Conservation (phyloP, 371 early-diverging fungal genomes). For the Batrachochytrium dendrobatidis region DNA sequence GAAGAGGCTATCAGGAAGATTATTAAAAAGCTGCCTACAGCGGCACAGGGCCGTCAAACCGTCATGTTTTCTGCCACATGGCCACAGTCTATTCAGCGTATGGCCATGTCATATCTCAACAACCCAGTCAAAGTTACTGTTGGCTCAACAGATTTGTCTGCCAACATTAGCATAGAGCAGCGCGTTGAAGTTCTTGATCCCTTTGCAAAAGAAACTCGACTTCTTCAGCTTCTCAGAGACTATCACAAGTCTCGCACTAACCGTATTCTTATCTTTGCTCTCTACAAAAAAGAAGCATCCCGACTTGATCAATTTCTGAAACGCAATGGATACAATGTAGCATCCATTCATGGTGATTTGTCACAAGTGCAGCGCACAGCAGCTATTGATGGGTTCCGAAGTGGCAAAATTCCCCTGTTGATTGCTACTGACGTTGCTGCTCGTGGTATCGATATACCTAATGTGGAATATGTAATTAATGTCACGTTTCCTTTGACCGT, state of each 20-base stretch:
- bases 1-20: conserved; percentile 86
- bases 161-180: conserved; percentile 88
- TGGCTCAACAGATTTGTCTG: conserved; percentile 85
- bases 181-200: conserved; percentile 83
- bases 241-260: conserved; percentile 69
- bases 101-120: conserved; percentile 75
- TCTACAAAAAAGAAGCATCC: conserved; percentile 91
- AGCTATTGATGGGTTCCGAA: conserved; percentile 65
- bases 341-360: conserved; percentile 80
- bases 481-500: conserved; percentile 94
- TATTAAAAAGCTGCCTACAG: conserved; percentile 39
- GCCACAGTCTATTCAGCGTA: conserved; percentile 62
- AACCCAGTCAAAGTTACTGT: conserved; percentile 88
- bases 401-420: conserved; percentile 64
- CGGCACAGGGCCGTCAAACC: conserved; percentile 67
- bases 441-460: conserved; percentile 90
- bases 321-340: conserved; percentile 73
- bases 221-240: conserved; percentile 70
- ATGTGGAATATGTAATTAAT: conserved; percentile 97
- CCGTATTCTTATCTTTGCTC: conserved; percentile 81
- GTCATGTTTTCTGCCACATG: conserved; percentile 76
- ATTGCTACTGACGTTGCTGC: conserved; percentile 93
- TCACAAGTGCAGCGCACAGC: conserved; percentile 61
- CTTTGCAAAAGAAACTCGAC: conserved; percentile 66
- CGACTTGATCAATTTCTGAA: conserved; percentile 64